Conservation (phyloP, 164 flowering plant species). For the Vitis labrusca region DNA sequence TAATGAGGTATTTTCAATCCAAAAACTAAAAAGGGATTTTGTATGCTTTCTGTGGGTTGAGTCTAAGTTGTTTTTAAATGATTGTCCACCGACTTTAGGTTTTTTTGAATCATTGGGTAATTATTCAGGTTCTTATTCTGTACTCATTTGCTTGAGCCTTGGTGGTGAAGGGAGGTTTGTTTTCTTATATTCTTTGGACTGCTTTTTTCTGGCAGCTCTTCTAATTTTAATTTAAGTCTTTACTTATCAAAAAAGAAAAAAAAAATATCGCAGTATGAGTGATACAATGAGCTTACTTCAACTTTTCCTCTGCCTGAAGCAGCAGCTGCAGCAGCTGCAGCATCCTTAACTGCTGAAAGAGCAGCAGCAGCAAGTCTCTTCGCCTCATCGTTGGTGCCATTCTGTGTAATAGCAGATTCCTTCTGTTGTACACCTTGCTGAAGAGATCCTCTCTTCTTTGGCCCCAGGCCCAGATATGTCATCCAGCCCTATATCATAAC, state of each 20-base stretch:
- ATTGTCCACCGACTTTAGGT: too few species aligned
- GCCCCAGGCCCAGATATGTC: slow-evolving; percentile 59
- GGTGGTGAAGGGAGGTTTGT: too few species aligned
- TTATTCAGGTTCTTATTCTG: too few species aligned
- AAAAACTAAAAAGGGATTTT: too few species aligned
- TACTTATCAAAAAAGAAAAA: background rate
- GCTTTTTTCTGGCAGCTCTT: too few species aligned
- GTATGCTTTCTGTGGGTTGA: too few species aligned
- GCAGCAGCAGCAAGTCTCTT: slow-evolving; percentile 91
- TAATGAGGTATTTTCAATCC: too few species aligned
- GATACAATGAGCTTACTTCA: slow-evolving; percentile 47
- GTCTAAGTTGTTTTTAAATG: too few species aligned
- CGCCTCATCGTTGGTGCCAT: slow-evolving; percentile 58
- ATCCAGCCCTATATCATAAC: slow-evolving; percentile 62
- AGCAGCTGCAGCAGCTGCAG: slow-evolving; percentile 55
- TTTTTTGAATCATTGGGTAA: too few species aligned
- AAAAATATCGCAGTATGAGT: background rate
- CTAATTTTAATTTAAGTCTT: too few species aligned
- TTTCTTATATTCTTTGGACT: too few species aligned
- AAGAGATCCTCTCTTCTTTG: slow-evolving; percentile 38
- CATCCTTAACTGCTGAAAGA: slow-evolving; percentile 71
- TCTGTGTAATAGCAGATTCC: slow-evolving; percentile 27
- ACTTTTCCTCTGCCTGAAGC: slow-evolving; percentile 67
- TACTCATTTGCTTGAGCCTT: too few species aligned
- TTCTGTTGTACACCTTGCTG: slow-evolving; percentile 24